Percentiles rank a stretch among this genome's conserved stretches.
phyloP scores from a whole-genome alignment of 495 filamentous ascomycete genomes.

The Cercophora scortea region DNA sequence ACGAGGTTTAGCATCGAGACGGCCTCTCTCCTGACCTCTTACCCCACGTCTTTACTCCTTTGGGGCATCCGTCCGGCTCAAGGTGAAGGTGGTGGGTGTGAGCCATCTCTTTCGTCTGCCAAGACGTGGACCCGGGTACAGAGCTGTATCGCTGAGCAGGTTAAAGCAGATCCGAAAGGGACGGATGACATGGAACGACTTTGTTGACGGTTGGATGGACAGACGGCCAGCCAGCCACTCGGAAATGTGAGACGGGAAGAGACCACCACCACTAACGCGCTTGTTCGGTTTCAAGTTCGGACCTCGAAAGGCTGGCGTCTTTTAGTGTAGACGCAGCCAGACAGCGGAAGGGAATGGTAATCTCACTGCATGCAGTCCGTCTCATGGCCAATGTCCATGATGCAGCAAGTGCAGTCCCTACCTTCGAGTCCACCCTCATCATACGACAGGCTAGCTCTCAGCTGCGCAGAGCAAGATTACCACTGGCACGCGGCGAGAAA shows the following conservation, averaged over 20 bases:
- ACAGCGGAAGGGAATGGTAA: too few species aligned
- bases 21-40: conserved; percentile 1
- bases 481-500: too few species aligned
- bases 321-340: conserved; percentile 13
- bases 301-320: conserved; percentile 9
- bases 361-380: too few species aligned
- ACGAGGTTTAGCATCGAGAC: background rate
- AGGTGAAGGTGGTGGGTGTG: conserved; percentile 11
- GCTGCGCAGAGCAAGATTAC: too few species aligned
- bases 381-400: too few species aligned
- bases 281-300: conserved; percentile 28
- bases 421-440: too few species aligned
- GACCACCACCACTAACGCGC: conserved; percentile 16
- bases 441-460: too few species aligned
- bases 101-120: conserved; percentile 11
- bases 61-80: conserved; percentile 10
- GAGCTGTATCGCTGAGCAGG: too few species aligned
- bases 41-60: conserved; percentile 11
- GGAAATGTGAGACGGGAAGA: conserved; percentile 2
- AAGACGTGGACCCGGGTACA: too few species aligned
- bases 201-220: background rate
- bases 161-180: too few species aligned
- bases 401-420: too few species aligned
- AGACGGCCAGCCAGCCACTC: conserved; percentile 1
- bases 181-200: too few species aligned